These are phyloP conservation scores for Xenoacremonium recifei DNA, from an alignment of 2,329 filamentous ascomycete genomes.

Conservation along the genomic window DNA sequence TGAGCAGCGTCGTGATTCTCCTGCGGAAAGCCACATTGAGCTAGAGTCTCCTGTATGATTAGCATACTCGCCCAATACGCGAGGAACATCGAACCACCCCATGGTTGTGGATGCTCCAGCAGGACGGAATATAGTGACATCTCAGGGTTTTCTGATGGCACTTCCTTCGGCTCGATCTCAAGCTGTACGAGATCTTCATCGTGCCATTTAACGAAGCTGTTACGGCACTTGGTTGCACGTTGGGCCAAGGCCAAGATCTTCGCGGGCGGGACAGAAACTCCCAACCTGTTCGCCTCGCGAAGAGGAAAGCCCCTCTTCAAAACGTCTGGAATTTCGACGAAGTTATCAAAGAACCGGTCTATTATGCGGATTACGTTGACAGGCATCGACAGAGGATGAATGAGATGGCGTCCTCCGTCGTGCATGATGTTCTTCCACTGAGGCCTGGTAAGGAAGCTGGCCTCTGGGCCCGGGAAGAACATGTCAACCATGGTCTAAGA, in stretches of 20 bases:
- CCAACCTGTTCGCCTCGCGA: slow-evolving; percentile 28
- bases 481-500: slow-evolving; percentile 37
- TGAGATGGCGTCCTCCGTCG: slow-evolving; percentile 22
- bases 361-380: slow-evolving; percentile 23
- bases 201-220: slow-evolving; percentile 33
- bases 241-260: slow-evolving; percentile 28
- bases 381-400: slow-evolving; percentile 22
- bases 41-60: slow-evolving; percentile 38
- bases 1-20: slow-evolving; percentile 24
- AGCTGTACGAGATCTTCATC: slow-evolving; percentile 22
- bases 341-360: slow-evolving; percentile 32
- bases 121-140: slow-evolving; percentile 32
- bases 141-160: slow-evolving; percentile 26
- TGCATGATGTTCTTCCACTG: slow-evolving; percentile 36
- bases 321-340: slow-evolving; percentile 34
- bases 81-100: slow-evolving; percentile 35
- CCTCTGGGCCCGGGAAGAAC: slow-evolving; percentile 32
- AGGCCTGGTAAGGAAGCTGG: slow-evolving; percentile 35
- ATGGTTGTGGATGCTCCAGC: slow-evolving; percentile 29
- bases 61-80: slow-evolving; percentile 38
- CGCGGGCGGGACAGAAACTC: slow-evolving; percentile 26
- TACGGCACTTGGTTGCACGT: slow-evolving; percentile 26
- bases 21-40: slow-evolving; percentile 29
- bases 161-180: slow-evolving; percentile 24
- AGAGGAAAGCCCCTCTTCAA: slow-evolving; percentile 31